Base-by-base conservation (phyloP, 805 yeast species). In the Suhomyces kilbournensis region DNA sequence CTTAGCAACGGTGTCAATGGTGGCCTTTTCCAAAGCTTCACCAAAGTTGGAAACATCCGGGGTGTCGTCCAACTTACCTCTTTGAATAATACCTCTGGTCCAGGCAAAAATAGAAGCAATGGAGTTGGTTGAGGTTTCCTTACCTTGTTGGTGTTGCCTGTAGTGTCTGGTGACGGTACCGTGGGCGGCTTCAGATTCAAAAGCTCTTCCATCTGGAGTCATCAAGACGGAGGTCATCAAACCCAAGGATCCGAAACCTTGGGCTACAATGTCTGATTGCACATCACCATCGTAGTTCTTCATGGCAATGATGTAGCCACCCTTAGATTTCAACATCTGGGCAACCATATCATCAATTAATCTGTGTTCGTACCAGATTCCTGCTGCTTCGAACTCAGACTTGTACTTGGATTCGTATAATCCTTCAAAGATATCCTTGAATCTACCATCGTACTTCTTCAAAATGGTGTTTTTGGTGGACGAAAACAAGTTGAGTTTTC, bases 221-320 rank as follows among this genome's bases (percentile, higher is more conserved):
- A 91, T 83, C 61, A 93, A 81, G n/a, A 90, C 96, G 2, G 98
- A 93, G 30, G 98, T 91, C 98, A 93, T 93, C 62, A 93, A 81
- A 43, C 98, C 98, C 60, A 93, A 79, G 17, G 97, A 92, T 38
- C 98, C 98, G 64, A 93, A 93, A 38, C 98, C 98, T 75, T 93
- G 98, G 28, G 98, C 98, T 53, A 93, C 97, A 65, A 93, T 88
- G 71, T 93, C 98, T 14, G 96, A 86, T 75, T 91, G 92, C 52
- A 93, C 98, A 69, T 93, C 98, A 71, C 98, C 98, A 70, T 93
- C 98, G 74, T 93, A 93, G 78, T 93, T 93, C 79, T 93, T 93
- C 87, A 93, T 83, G 46, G 98, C 98, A 73, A 93, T 89, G 63
- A 93, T 87, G 71, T 79, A 93, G 5, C 98, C 97, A 64, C 98